These are phyloP conservation scores for Pseudogymnoascus sp. DNA, from an alignment of 2,329 filamentous ascomycete genomes.

Conservation along the genomic window DNA sequence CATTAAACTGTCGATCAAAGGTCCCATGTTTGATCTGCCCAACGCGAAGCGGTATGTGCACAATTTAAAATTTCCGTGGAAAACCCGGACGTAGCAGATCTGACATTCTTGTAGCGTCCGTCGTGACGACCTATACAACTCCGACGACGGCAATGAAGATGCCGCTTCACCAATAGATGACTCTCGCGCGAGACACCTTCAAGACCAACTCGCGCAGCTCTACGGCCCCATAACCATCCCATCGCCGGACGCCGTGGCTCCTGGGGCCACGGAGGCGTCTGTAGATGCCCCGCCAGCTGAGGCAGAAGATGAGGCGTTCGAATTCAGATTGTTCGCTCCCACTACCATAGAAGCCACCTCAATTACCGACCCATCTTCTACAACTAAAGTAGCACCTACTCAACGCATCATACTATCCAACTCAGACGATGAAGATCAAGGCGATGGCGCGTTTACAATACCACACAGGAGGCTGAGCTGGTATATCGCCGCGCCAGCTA, in stretches of 20 bases:
- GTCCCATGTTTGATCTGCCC: slow-evolving; percentile 43
- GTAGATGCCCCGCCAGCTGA: slow-evolving; percentile 24
- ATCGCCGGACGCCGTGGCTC: slow-evolving; percentile 12
- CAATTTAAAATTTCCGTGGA: not conserved
- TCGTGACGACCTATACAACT: slow-evolving; percentile 42
- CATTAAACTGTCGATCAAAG: not conserved
- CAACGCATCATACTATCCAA: slow-evolving; percentile 44
- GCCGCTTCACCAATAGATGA: slow-evolving; percentile 31
- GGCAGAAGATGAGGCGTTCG: slow-evolving; percentile 34
- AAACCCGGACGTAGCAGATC: slow-evolving; percentile 6
- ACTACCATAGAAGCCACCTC: slow-evolving; percentile 17
- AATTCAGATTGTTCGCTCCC: slow-evolving; percentile 47
- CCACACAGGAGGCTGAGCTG: slow-evolving; percentile 37
- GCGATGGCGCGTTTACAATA: slow-evolving; percentile 34
- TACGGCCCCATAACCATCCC: slow-evolving; percentile 16
- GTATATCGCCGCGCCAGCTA: slow-evolving; percentile 39
- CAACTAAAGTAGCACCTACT: slow-evolving; percentile 21
- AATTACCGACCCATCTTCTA: not conserved
- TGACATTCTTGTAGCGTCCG: slow-evolving; percentile 37
- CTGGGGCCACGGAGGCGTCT: slow-evolving; percentile 13
- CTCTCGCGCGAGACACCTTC: slow-evolving; percentile 14
- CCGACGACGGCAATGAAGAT: slow-evolving; percentile 17
- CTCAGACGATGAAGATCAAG: slow-evolving; percentile 32
- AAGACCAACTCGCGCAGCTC: slow-evolving; percentile 19
- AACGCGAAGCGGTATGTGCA: slow-evolving; percentile 42